phyloP scores from a whole-genome alignment of 2,329 filamentous ascomycete species.

The Fusarium secorum region DNA sequence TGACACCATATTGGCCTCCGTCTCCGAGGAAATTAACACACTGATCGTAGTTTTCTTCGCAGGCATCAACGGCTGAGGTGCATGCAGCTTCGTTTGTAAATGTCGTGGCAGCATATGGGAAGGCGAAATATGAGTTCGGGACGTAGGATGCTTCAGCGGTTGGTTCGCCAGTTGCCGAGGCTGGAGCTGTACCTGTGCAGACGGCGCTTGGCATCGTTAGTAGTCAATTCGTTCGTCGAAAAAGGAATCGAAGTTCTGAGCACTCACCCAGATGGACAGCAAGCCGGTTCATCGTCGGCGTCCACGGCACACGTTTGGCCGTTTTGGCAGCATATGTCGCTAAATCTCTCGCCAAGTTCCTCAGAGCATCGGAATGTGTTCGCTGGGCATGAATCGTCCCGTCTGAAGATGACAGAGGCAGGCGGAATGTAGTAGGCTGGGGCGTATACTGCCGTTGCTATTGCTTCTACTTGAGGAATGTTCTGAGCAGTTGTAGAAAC shows the following conservation, averaged over 20 bases:
- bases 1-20: slow-evolving; percentile 58
- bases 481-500: slow-evolving; percentile 28
- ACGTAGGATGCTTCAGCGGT: slow-evolving; percentile 59
- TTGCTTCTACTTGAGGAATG: slow-evolving; percentile 28
- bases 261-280: slow-evolving; percentile 61
- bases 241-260: neutral
- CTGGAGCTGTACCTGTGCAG: slow-evolving; percentile 64
- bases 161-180: slow-evolving; percentile 47
- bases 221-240: neutral
- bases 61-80: slow-evolving; percentile 59
- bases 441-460: slow-evolving; percentile 21
- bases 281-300: slow-evolving; percentile 58
- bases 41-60: slow-evolving; percentile 61
- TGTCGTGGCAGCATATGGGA: slow-evolving; percentile 63
- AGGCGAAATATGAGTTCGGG: slow-evolving; percentile 65
- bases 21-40: slow-evolving; percentile 60
- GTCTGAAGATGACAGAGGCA: slow-evolving; percentile 36
- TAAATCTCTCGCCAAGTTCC: slow-evolving; percentile 55
- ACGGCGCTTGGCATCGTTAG: slow-evolving; percentile 53
- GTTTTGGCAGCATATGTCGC: slow-evolving; percentile 59
- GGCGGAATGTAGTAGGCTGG: slow-evolving; percentile 33
- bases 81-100: slow-evolving; percentile 62
- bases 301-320: slow-evolving; percentile 62
- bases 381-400: slow-evolving; percentile 53
- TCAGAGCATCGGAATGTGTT: slow-evolving; percentile 61